Base-by-base conservation (phyloP, 2,329 filamentous ascomycete genomes). In the Annulohypoxylon truncatum region DNA sequence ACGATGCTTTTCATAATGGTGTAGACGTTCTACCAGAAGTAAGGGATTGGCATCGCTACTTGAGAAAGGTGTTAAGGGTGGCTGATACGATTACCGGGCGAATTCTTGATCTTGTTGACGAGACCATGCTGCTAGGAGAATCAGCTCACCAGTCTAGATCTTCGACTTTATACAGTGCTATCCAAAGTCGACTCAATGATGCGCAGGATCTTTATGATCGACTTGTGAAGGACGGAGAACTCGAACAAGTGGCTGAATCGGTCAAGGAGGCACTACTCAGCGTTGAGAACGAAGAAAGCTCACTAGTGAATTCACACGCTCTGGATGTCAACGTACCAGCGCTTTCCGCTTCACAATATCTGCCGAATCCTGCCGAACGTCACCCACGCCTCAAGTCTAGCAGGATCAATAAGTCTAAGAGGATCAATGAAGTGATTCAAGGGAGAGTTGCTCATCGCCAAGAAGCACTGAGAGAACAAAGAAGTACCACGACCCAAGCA, bases 1-100 rank as follows among this genome's bases (percentile, higher is more conserved):
- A 64, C 24, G 63, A 66, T 44, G 61, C 56, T 2, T 69, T 69
- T 26, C 66, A 69, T n/a, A 48, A 69, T n/a, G 66, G 66, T 0
- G 29, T 42, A 13, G 29, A 44, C 3, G 66, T 69, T 5, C 52
- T 66, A 0, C 55, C 58, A 22, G 66, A 69, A 50, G 56, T 66
- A 3, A 61, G 2, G n/a, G 54, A 69, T 15, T 69, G 63, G 66
- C 66, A 69, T 22, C n/a, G 44, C 1, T 54, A 56, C 28, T 28
- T 69, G n/a, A 51, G 60, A 15, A 50, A 42, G 3, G 31, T 59
- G 4, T 22, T 61, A 13, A 69, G 66, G 35, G 44, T 40, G 8
- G 59, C 63, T 2, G 66, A 66, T 15, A 60, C 57, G 1, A 54
- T 66, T 13, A 62, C 66, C 2, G 46, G 59, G 18, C 52, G 20